These are phyloP conservation scores for Apophysomyces variabilis DNA, from an alignment of 371 early-diverging fungal genomes.

Conservation along the genomic window DNA sequence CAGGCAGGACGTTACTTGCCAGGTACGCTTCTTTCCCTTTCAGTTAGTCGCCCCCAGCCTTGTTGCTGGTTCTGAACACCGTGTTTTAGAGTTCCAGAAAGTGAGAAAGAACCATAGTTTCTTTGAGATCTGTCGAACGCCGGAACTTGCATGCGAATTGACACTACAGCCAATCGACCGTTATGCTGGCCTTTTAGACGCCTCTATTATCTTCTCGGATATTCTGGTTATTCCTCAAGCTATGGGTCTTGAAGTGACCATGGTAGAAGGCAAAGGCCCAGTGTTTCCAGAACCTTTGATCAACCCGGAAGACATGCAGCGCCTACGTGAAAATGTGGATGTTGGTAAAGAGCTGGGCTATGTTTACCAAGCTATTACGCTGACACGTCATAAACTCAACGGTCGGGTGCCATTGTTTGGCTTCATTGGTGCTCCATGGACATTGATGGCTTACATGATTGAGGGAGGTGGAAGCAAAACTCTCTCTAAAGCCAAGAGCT, in stretches of 20 bases:
- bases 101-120: slow-evolving; percentile 88
- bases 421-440: slow-evolving; percentile 98
- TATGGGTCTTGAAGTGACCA: slow-evolving; percentile 91
- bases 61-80: too few species aligned
- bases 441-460: slow-evolving; percentile 97
- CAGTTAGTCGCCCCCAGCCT: not conserved
- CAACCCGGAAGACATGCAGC: slow-evolving; percentile 73
- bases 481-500: slow-evolving; percentile 86
- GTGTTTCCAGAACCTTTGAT: slow-evolving; percentile 87
- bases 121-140: slow-evolving; percentile 93
- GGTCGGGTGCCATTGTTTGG: slow-evolving; percentile 95
- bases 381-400: slow-evolving; percentile 84
- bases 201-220: slow-evolving; percentile 97
- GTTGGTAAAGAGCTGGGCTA: slow-evolving; percentile 79
- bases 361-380: slow-evolving; percentile 94
- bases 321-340: slow-evolving; percentile 71
- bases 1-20: slow-evolving; percentile 98
- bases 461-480: slow-evolving; percentile 98
- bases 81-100: slow-evolving; percentile 80
- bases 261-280: slow-evolving; percentile 94
- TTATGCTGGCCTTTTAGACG: slow-evolving; percentile 89
- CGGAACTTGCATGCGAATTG: slow-evolving; percentile 91
- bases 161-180: slow-evolving; percentile 97
- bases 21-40: slow-evolving; percentile 56
- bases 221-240: slow-evolving; percentile 98